A percentile compares a stretch with the other conserved stretches of the same genome.
phyloP scores from a whole-genome alignment of 768 basidiomycete genomes.

The Collybia sordida region DNA sequence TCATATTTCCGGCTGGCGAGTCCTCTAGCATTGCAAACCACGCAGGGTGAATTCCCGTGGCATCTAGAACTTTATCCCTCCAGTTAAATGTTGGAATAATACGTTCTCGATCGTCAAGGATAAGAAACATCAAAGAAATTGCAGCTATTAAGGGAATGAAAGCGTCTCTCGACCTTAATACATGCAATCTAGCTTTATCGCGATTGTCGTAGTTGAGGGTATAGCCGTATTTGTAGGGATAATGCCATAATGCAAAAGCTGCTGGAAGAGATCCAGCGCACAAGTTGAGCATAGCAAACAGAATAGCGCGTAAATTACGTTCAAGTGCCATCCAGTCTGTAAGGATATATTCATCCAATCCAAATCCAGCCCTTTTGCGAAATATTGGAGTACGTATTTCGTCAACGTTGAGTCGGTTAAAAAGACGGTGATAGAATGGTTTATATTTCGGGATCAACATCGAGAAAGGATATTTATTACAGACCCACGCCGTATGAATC shows the following conservation, averaged over 20 bases:
- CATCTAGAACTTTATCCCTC: conserved; percentile 3
- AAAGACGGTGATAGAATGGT: conserved; percentile 2
- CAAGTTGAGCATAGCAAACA: conserved; percentile 4
- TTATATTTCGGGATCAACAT: neutral
- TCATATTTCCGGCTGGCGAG: conserved; percentile 5
- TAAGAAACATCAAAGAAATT: conserved; percentile 5
- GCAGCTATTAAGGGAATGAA: conserved; percentile 14
- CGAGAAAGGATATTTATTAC: neutral
- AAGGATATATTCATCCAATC: neutral
- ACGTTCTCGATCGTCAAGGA: neutral
- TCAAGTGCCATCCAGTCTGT: conserved; percentile 4
- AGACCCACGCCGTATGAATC: too few species aligned
- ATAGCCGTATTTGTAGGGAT: conserved; percentile 5
- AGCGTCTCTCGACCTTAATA: conserved; percentile 5
- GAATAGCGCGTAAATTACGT: conserved; percentile 2
- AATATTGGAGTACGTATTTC: neutral
- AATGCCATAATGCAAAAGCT: conserved; percentile 4
- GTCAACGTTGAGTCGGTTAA: neutral
- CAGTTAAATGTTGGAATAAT: neutral
- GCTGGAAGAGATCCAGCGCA: neutral
- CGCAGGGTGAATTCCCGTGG: conserved; percentile 3
- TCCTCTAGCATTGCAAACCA: conserved; percentile 10
- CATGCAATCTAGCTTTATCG: neutral
- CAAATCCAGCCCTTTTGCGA: neutral
- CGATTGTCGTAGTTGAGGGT: neutral